Evolutionary conservation across 495 filamentous ascomycete species (phyloP), one percentile per base, ranked within the genome.

Genomic region (Penicillium ochrochloron): DNA sequence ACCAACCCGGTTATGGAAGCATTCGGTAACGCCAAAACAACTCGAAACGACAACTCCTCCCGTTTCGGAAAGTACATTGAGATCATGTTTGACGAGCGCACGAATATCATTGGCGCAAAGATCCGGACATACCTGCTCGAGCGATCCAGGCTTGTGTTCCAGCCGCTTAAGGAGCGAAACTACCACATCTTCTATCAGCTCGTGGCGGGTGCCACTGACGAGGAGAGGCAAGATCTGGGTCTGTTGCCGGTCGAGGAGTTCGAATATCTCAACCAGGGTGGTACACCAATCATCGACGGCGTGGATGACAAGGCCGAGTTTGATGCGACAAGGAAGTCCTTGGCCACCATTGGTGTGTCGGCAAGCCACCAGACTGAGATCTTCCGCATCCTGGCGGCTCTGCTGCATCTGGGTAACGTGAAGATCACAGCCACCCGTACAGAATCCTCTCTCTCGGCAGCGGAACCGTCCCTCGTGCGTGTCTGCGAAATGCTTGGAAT

Each of bases 1-100:
- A 99, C 95, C 29, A 99, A 99, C 78, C 95, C 95, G 25, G 96
- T 99, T 70, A 98, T 99, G 96, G 95, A 99, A 85, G 93, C 95
- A 7, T 99, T 99, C 74, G 95, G 95, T 67, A 99, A 99, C 81
- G 95, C 95, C 33, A 99, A 99, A 80, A 99, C 95, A 4, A 98
- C 96, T 1, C 85, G 95, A 66, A 99, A 99, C 78, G 96, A 99
- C 80, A 99, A 99, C 78, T 99, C 95, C 6, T 97, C 94, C 21
- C 88, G 95, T 63, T 99, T 99, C 76, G 95, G 95, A 67, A 99
- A 99, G 83, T 99, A 99, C 73, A 97, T 99, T 66, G 95, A 99
- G 77, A 99, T 99, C 67, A 92, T 99, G 92, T 99, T 99, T 72
- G 92, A 98, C 80, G 88, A 90, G 63, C 87, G 88, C 67, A 96